Percentiles rank a stretch among this genome's conserved stretches.
These are phyloP conservation scores for Phascolomyces articulosus DNA, from an alignment of 371 early-diverging fungal genomes.

Conservation along the genomic window DNA sequence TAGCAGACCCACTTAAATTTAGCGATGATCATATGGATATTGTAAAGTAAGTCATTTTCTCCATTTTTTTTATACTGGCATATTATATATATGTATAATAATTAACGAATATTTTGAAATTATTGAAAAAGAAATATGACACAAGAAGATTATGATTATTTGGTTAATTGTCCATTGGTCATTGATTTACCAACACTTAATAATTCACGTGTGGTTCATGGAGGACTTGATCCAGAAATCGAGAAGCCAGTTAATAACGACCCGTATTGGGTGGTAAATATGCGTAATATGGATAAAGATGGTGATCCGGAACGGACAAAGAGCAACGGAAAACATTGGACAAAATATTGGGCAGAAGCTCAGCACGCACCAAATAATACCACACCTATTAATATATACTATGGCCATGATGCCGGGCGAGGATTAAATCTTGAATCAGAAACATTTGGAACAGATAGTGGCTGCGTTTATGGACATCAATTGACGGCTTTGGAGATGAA, in stretches of 20 bases:
- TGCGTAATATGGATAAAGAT: constrained; percentile 60
- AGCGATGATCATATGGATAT: constrained; percentile 43
- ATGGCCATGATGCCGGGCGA: constrained; percentile 74
- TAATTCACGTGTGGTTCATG: constrained; percentile 68
- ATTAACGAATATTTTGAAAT: not conserved
- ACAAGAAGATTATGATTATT: constrained; percentile 56
- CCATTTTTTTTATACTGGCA: too few relatives aligned
- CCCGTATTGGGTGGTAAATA: constrained; percentile 61
- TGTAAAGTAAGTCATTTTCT: constrained; percentile 38
- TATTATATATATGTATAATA: not conserved
- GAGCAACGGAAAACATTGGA: constrained; percentile 56
- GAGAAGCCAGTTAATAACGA: constrained; percentile 43
- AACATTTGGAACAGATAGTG: constrained; percentile 69
- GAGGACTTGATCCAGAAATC: constrained; percentile 63
- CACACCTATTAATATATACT: constrained; percentile 43
- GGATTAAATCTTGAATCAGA: constrained; percentile 55
- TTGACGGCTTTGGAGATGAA: constrained; percentile 58
- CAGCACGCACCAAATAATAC: constrained; percentile 18
- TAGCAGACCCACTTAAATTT: constrained; percentile 45
- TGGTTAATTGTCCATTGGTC: constrained; percentile 62
- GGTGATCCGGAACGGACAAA: constrained; percentile 39
- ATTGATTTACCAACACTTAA: constrained; percentile 57
- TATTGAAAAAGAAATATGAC: constrained; percentile 40
- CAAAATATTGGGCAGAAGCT: constrained; percentile 42
- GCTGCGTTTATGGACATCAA: constrained; percentile 68